A percentile compares a stretch with the other conserved stretches of the same genome.
phyloP scores from a whole-genome alignment of 2,329 filamentous ascomycete genomes.

The Colletotrichum liaoningense region DNA sequence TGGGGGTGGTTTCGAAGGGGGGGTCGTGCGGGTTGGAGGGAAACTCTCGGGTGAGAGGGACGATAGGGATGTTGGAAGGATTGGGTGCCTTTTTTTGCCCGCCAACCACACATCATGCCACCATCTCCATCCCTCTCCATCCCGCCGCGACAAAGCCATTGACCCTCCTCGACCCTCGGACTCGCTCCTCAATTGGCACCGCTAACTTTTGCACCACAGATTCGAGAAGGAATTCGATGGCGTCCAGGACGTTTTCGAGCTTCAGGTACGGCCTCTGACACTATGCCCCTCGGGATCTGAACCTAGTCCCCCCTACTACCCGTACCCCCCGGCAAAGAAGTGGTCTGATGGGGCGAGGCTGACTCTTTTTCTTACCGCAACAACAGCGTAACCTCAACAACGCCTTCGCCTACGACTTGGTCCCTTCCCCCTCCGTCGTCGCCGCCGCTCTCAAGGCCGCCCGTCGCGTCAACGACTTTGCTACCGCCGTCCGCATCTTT shows the following conservation, averaged over 20 bases:
- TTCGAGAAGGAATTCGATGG: constrained; percentile 99
- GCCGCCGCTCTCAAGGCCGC: constrained; percentile 93
- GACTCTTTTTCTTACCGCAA: constrained; percentile 14
- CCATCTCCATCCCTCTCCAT: neutral
- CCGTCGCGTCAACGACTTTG: constrained; percentile 97
- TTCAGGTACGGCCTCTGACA: constrained; percentile 76
- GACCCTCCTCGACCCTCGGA: neutral
- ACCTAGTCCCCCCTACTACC: constrained; percentile 6
- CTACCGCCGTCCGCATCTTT: constrained; percentile 97
- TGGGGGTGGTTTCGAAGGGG: neutral
- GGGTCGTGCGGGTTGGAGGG: neutral
- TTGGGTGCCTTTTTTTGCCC: neutral
- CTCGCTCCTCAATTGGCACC: constrained; percentile 5
- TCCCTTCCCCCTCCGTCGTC: constrained; percentile 92
- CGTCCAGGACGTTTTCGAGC: constrained; percentile 99
- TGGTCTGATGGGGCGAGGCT: constrained; percentile 38
- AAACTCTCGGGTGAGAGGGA: neutral
- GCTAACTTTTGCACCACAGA: constrained; percentile 60
- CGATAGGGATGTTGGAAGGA: constrained; percentile 29
- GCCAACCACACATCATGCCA: constrained; percentile 3
- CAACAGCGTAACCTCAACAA: constrained; percentile 93
- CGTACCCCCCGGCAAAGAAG: constrained; percentile 25
- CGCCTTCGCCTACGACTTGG: constrained; percentile 99
- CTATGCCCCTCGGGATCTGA: constrained; percentile 23
- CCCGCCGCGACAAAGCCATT: constrained; percentile 20